Evolutionary conservation across 768 basidiomycete species (phyloP).

Genomic region (Fibroporia radiculosa): DNA sequence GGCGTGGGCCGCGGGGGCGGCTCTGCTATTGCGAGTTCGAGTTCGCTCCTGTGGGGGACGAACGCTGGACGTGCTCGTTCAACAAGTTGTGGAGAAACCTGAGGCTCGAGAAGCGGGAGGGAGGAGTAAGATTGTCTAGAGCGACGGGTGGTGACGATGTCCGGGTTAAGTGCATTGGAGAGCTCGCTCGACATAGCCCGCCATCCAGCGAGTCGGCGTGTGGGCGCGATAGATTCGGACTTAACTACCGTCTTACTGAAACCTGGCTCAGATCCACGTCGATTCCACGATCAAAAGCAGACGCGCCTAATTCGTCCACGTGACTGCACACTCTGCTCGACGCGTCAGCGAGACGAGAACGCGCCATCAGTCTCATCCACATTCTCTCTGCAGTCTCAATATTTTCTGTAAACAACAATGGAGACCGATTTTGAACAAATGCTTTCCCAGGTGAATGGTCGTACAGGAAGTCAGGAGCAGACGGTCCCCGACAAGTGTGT

Average conservation of each 20-base stretch:
- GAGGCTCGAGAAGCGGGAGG: too few relatives aligned
- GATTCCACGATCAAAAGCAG: too few relatives aligned
- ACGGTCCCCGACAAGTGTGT: conserved; percentile 72
- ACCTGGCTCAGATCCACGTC: too few relatives aligned
- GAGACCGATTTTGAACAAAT: conserved; percentile 26
- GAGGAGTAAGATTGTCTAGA: conserved; percentile 4
- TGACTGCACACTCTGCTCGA: conserved; percentile 24
- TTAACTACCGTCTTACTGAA: too few relatives aligned
- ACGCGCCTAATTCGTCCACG: too few relatives aligned
- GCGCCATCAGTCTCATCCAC: neutral
- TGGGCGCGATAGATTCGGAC: too few relatives aligned
- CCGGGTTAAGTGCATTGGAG: conserved; percentile 71
- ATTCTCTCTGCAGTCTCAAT: neutral
- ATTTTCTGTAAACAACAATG: conserved; percentile 11
- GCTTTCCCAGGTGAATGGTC: conserved; percentile 24
- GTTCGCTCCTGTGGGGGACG: conserved; percentile 54
- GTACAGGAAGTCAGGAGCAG: conserved; percentile 27
- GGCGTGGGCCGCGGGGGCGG: conserved; percentile 23
- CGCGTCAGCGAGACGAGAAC: conserved; percentile 34
- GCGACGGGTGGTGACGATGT: conserved; percentile 34
- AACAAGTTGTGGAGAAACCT: neutral
- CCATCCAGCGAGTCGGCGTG: too few relatives aligned
- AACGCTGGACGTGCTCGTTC: conserved; percentile 29
- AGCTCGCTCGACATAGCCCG: conserved; percentile 64
- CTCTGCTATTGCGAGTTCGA: conserved; percentile 53